Conservation (phyloP, 2,329 filamentous ascomycete genomes). For the Cladosporium cucumerinum region DNA sequence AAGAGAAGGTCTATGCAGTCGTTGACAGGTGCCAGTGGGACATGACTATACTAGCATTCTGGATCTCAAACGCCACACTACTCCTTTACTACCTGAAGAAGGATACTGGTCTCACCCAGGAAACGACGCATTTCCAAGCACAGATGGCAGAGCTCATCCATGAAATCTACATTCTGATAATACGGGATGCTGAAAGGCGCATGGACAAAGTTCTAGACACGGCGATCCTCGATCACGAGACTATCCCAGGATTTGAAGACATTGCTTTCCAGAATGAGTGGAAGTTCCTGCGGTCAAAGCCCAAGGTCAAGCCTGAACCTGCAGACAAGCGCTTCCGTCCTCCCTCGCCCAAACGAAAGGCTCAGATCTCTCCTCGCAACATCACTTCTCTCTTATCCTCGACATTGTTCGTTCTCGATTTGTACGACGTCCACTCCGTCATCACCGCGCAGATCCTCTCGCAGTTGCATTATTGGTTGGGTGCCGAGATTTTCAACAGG, state of each 20-base stretch:
- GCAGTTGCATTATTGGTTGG: conserved; percentile 93
- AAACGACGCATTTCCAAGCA: conserved; percentile 84
- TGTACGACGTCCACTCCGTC: conserved; percentile 98
- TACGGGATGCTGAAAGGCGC: conserved; percentile 88
- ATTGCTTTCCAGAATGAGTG: conserved; percentile 97
- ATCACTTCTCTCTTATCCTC: conserved; percentile 94
- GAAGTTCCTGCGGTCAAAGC: conserved; percentile 92
- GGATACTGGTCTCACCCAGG: conserved; percentile 73
- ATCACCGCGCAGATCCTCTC: conserved; percentile 89
- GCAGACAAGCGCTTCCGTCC: conserved; percentile 87
- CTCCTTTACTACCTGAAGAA: conserved; percentile 97
- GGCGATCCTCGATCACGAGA: conserved; percentile 96
- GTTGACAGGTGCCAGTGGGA: conserved; percentile 98
- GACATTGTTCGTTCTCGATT: conserved; percentile 90
- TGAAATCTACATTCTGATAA: conserved; percentile 97
- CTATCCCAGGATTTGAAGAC: conserved; percentile 94
- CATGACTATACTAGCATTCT: conserved; percentile 98
- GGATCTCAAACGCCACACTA: conserved; percentile 95
- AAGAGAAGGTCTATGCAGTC: conserved; percentile 94
- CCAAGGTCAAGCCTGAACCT: conserved; percentile 83
- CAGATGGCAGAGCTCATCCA: conserved; percentile 94
- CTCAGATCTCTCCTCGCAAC: conserved; percentile 88
- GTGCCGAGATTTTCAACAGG: conserved; percentile 93
- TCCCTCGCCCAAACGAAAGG: conserved; percentile 86
- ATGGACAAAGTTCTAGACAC: conserved; percentile 93